These are phyloP conservation scores for Cryphonectria carpinicola DNA, from an alignment of 2,329 filamentous ascomycete species.

Conservation along the genomic window DNA sequence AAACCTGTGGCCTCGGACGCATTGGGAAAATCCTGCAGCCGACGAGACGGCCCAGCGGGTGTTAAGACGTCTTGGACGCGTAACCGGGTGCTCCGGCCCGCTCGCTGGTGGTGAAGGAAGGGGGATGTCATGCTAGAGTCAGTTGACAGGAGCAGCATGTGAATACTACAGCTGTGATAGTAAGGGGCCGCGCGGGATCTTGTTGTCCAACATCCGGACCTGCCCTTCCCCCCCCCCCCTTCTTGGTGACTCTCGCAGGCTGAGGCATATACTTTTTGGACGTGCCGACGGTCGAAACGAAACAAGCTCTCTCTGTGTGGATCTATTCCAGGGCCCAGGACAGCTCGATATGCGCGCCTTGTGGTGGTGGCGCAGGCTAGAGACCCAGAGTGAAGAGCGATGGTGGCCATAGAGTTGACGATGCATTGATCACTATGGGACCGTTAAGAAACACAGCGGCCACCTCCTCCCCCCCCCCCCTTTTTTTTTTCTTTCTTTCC, in stretches of 20 bases:
- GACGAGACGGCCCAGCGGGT: conserved; percentile 7
- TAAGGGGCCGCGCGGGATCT: conserved; percentile 5
- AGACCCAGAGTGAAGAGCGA: conserved; percentile 3
- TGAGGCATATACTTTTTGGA: conserved; percentile 1
- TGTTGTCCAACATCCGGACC: not conserved
- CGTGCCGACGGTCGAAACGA: conserved; percentile 4
- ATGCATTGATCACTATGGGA: conserved; percentile 17
- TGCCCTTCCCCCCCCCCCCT: not conserved
- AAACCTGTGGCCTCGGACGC: conserved; percentile 8
- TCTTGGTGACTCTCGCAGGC: not conserved
- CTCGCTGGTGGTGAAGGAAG: conserved; percentile 10
- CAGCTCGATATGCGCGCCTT: not conserved
- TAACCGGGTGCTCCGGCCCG: conserved; percentile 25
- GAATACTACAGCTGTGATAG: not conserved
- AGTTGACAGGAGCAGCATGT: conserved; percentile 4
- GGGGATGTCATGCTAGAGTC: not conserved
- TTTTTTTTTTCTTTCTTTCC: not conserved
- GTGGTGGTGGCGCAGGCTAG: not conserved
- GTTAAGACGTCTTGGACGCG: conserved; percentile 21
- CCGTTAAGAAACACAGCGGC: not conserved
- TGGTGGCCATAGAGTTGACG: conserved; percentile 7
- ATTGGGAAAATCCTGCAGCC: conserved; percentile 22
- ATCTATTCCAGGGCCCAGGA: not conserved
- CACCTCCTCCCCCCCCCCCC: too few species aligned
- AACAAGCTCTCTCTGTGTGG: not conserved